These are phyloP conservation scores for Lachancea cidri DNA, from an alignment of 805 yeast genomes.

Conservation along the genomic window DNA sequence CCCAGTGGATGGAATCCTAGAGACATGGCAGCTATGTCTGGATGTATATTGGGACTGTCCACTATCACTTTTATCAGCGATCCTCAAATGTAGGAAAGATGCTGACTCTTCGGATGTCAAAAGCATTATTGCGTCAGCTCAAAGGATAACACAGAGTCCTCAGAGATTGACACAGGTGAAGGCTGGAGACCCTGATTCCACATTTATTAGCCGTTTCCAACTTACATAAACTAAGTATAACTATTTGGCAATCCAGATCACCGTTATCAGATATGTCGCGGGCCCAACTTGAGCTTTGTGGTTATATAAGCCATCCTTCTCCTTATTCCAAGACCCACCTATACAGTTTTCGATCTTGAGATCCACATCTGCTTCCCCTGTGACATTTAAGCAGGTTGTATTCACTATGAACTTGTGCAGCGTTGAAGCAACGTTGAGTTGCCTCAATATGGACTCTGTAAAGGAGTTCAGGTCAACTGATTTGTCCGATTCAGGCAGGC, in stretches of 20 bases:
- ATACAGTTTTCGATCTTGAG: slow-evolving; percentile 33
- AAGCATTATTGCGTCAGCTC: slow-evolving; percentile 17
- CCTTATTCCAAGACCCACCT: slow-evolving; percentile 54
- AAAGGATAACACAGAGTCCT: slow-evolving; percentile 15
- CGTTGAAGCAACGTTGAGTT: slow-evolving; percentile 42
- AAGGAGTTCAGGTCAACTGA: slow-evolving; percentile 20
- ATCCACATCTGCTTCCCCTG: slow-evolving; percentile 10
- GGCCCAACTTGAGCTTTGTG: slow-evolving; percentile 26
- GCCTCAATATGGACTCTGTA: slow-evolving; percentile 31
- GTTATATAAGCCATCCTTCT: slow-evolving; percentile 49
- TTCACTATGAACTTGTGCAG: slow-evolving; percentile 53
- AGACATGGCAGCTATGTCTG: slow-evolving; percentile 57
- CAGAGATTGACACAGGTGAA: slow-evolving; percentile 16
- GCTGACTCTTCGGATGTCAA: slow-evolving; percentile 31
- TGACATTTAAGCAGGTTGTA: slow-evolving; percentile 33
- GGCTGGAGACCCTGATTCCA: slow-evolving; percentile 19
- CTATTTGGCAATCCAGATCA: slow-evolving; percentile 32
- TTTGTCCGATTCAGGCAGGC: neutral
- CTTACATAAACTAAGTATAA: neutral
- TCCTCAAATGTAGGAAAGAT: slow-evolving; percentile 45
- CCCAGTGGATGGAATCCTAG: slow-evolving; percentile 43
- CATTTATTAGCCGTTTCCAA: slow-evolving; percentile 23
- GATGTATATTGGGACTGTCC: slow-evolving; percentile 74
- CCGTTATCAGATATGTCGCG: slow-evolving; percentile 24
- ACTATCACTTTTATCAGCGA: slow-evolving; percentile 57